phyloP scores from a whole-genome alignment of 148 eudicot species.

The Gaultheria prostrata region DNA sequence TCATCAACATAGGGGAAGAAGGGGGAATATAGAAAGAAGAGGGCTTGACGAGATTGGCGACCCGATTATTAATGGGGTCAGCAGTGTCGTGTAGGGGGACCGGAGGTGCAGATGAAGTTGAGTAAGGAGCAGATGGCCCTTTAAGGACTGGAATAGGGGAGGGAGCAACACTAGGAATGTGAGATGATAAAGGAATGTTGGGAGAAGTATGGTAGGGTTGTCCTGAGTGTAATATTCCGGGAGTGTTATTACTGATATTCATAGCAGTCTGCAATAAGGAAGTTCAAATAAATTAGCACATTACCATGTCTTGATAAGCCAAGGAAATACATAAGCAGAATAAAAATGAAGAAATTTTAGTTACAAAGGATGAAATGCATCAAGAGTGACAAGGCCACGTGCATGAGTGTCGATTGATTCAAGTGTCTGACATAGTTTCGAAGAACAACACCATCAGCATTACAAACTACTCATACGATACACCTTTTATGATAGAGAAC shows the following conservation, averaged over 20 bases:
- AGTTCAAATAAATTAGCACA: slow-evolving; percentile 6
- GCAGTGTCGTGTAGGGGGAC: slow-evolving; percentile 35
- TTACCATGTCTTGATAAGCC: not conserved
- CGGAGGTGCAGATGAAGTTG: slow-evolving; percentile 37
- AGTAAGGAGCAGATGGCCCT: slow-evolving; percentile 34
- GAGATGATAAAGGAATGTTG: slow-evolving; percentile 31
- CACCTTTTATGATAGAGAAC: not conserved
- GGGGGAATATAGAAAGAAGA: slow-evolving; percentile 60
- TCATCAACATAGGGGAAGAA: slow-evolving; percentile 37
- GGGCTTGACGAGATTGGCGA: slow-evolving; percentile 60
- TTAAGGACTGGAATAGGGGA: slow-evolving; percentile 38
- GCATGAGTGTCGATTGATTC: not conserved
- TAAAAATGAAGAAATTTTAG: not conserved
- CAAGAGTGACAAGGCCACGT: not conserved
- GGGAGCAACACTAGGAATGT: slow-evolving; percentile 34
- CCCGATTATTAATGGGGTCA: slow-evolving; percentile 39
- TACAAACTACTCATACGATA: not conserved
- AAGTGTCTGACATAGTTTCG: not conserved
- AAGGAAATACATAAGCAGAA: not conserved
- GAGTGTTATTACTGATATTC: slow-evolving; percentile 42
- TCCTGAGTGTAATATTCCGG: slow-evolving; percentile 33
- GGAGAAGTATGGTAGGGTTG: slow-evolving; percentile 38
- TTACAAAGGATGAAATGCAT: not conserved
- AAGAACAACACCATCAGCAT: not conserved
- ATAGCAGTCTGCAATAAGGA: slow-evolving; percentile 49